These are phyloP conservation scores for Talaromyces sp. DNA, from an alignment of 2,329 filamentous ascomycete species.

Conservation along the genomic window DNA sequence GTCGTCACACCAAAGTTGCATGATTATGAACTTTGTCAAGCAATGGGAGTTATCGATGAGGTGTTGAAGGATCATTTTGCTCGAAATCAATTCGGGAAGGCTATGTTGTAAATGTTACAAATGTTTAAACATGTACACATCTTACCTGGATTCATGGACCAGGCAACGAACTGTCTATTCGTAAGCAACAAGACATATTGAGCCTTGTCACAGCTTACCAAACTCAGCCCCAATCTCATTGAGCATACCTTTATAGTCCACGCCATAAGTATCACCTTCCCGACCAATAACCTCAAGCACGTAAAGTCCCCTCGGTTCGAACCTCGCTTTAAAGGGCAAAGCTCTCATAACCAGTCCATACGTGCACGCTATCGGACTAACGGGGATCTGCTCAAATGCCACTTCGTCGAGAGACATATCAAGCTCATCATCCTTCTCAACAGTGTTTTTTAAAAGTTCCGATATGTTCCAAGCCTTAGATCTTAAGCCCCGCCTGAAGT, in stretches of 20 bases:
- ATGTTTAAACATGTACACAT: not conserved
- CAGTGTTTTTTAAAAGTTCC: conserved; percentile 1
- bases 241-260: conserved; percentile 19
- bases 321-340: conserved; percentile 21
- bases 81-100: not conserved
- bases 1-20: conserved; percentile 54
- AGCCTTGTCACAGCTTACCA: not conserved
- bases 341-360: conserved; percentile 20
- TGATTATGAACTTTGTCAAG: conserved; percentile 52
- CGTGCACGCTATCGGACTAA: conserved; percentile 19
- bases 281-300: conserved; percentile 17
- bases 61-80: conserved; percentile 24
- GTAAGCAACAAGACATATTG: not conserved
- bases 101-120: not conserved
- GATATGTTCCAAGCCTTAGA: conserved; percentile 8
- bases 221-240: conserved; percentile 20
- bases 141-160: not conserved
- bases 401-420: conserved; percentile 43
- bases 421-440: conserved; percentile 41
- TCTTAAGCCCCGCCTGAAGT: conserved; percentile 13
- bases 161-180: not conserved
- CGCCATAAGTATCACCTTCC: conserved; percentile 14
- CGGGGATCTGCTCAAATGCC: conserved; percentile 35
- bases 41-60: conserved; percentile 53
- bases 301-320: conserved; percentile 19